Evolutionary conservation across 2,329 filamentous ascomycete species (phyloP).

Genomic region (Penicillium oxalicum): DNA sequence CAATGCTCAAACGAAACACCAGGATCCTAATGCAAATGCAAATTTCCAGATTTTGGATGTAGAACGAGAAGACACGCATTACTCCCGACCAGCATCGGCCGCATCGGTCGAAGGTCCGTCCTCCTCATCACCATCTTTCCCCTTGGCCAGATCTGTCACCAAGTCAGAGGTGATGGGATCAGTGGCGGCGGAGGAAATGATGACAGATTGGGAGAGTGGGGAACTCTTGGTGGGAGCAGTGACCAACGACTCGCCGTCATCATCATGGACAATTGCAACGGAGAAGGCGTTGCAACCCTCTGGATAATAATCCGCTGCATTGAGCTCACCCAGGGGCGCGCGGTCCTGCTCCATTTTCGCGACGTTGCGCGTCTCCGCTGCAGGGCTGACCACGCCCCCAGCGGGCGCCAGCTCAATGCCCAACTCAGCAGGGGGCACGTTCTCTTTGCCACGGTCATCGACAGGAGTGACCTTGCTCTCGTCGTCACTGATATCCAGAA

Average conservation of each 20-base stretch:
- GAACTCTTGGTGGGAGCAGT: slow-evolving; percentile 16
- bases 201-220: slow-evolving; percentile 14
- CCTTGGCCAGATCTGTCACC: slow-evolving; percentile 11
- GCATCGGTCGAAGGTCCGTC: slow-evolving; percentile 40
- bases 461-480: slow-evolving; percentile 52
- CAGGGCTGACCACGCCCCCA: slow-evolving; percentile 15
- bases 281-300: slow-evolving; percentile 59
- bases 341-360: slow-evolving; percentile 61
- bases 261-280: slow-evolving; percentile 57
- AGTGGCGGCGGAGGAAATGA: slow-evolving; percentile 14
- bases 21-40: slow-evolving; percentile 16
- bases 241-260: slow-evolving; percentile 46
- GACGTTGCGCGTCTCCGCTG: slow-evolving; percentile 37
- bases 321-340: slow-evolving; percentile 61
- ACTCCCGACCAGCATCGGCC: neutral
- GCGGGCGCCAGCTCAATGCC: slow-evolving; percentile 55
- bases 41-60: neutral
- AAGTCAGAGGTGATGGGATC: slow-evolving; percentile 24
- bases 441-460: slow-evolving; percentile 79
- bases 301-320: slow-evolving; percentile 61
- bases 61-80: neutral
- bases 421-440: slow-evolving; percentile 64
- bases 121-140: slow-evolving; percentile 48
- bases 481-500: slow-evolving; percentile 83
- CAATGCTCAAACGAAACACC: slow-evolving; percentile 9